Evolutionary conservation across 2,329 filamentous ascomycete genomes (phyloP).

Genomic region (Xylaria sp.): DNA sequence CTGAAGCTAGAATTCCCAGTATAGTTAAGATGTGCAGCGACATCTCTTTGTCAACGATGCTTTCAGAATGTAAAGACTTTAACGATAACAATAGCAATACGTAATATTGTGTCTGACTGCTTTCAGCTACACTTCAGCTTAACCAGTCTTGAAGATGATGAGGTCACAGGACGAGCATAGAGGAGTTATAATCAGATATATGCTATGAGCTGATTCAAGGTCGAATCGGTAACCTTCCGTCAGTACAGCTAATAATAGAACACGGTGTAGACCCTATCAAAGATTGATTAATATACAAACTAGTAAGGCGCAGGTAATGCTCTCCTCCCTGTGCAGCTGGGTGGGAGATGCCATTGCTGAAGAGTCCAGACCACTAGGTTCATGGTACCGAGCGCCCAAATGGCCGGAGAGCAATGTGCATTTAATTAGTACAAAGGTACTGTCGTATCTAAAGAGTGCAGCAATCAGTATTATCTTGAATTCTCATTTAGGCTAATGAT

Average conservation of each 20-base stretch:
- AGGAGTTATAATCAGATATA: constrained; percentile 11
- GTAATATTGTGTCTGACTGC: not conserved
- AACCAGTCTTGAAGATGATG: not conserved
- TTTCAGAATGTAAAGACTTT: not conserved
- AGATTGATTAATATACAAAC: constrained; percentile 5
- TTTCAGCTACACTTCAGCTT: not conserved
- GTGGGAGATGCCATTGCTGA: not conserved
- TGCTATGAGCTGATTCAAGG: not conserved
- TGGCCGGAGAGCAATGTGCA: not conserved
- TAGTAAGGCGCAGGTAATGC: not conserved
- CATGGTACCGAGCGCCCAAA: constrained; percentile 22
- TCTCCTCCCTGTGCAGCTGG: constrained; percentile 4
- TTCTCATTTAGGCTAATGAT: constrained; percentile 33
- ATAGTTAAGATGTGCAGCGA: constrained; percentile 16
- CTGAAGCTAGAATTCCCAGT: constrained; percentile 9
- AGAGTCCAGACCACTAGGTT: constrained; percentile 6
- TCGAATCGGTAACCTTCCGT: constrained; percentile 21
- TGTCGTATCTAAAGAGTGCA: not conserved
- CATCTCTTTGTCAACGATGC: constrained; percentile 6
- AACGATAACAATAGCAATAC: not conserved
- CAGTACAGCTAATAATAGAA: constrained; percentile 22
- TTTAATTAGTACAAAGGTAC: constrained; percentile 12
- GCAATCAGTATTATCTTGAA: not conserved
- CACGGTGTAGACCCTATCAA: not conserved
- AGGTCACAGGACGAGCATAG: not conserved